A percentile compares a stretch with the other conserved stretches of the same genome.
Evolutionary conservation across 2,329 filamentous ascomycete genomes (phyloP).

Genomic region (Emmonsia crescens): DNA sequence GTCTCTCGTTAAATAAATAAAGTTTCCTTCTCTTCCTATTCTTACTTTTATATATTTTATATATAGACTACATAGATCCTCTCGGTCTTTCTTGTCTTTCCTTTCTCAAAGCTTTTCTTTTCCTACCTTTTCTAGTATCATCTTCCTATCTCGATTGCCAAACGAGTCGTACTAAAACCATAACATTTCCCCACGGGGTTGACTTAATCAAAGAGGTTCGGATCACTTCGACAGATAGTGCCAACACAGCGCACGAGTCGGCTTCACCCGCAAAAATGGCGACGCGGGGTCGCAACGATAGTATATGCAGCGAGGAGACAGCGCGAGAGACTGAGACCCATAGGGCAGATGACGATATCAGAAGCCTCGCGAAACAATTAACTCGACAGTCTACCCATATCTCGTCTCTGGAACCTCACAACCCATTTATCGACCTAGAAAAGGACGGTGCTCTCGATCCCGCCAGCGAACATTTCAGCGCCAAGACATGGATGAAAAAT

Average conservation of each 20-base stretch:
- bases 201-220: neutral
- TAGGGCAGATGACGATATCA: neutral
- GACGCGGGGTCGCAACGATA: neutral
- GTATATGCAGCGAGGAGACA: neutral
- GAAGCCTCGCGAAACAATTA: neutral
- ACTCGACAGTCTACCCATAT: constrained; percentile 5
- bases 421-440: constrained; percentile 23
- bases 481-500: constrained; percentile 37
- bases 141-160: neutral
- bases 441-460: constrained; percentile 34
- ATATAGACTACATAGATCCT: neutral
- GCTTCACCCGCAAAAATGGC: neutral
- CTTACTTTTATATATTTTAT: neutral
- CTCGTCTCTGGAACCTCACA: constrained; percentile 13
- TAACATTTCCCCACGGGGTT: neutral
- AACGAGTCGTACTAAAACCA: neutral
- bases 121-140: too few species aligned
- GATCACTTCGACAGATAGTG: neutral
- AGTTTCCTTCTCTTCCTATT: neutral
- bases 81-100: neutral
- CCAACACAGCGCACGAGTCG: neutral
- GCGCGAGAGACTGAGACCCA: neutral
- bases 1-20: neutral
- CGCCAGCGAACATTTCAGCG: constrained; percentile 32
- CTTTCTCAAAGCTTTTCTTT: neutral